Conservation (phyloP, 2,329 filamentous ascomycete genomes). For the Lachnum nothofagi region DNA sequence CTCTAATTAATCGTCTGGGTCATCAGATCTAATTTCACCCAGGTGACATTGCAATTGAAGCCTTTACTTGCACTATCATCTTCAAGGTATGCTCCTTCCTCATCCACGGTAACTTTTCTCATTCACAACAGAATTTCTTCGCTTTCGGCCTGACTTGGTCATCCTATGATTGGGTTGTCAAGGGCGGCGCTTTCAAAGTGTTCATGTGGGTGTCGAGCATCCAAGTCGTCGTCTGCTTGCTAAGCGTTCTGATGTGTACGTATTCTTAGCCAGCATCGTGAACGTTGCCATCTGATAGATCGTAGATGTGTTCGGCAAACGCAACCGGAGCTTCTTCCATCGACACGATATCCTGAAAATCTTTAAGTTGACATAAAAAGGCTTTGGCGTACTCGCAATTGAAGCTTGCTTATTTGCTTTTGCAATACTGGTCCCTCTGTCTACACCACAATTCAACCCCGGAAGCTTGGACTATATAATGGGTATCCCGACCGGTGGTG, state of each 20-base stretch:
- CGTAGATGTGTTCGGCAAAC: constrained; percentile 72
- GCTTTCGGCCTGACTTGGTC: constrained; percentile 79
- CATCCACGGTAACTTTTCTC: too few species aligned
- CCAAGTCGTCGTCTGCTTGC: constrained; percentile 69
- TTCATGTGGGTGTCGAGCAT: constrained; percentile 72
- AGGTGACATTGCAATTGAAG: constrained; percentile 79
- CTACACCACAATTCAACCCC: too few species aligned
- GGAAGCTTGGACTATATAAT: too few species aligned
- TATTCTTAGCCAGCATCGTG: constrained; percentile 22
- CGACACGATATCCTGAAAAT: constrained; percentile 62
- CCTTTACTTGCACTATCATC: constrained; percentile 81
- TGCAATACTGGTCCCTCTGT: neutral
- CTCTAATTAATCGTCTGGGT: constrained; percentile 6
- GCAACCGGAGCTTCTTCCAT: constrained; percentile 68
- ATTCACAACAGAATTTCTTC: constrained; percentile 63
- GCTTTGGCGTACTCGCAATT: neutral
- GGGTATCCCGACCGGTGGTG: too few species aligned
- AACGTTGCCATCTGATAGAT: neutral
- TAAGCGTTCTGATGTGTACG: constrained; percentile 76
- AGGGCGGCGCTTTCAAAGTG: constrained; percentile 52
- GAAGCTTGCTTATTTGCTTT: neutral
- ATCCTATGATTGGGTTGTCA: constrained; percentile 76
- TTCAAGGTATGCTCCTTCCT: constrained; percentile 57
- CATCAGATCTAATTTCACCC: neutral
- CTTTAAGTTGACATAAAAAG: constrained; percentile 2